Conservation (phyloP, 2,329 filamentous ascomycete species). For the Venturia oleaginea region DNA sequence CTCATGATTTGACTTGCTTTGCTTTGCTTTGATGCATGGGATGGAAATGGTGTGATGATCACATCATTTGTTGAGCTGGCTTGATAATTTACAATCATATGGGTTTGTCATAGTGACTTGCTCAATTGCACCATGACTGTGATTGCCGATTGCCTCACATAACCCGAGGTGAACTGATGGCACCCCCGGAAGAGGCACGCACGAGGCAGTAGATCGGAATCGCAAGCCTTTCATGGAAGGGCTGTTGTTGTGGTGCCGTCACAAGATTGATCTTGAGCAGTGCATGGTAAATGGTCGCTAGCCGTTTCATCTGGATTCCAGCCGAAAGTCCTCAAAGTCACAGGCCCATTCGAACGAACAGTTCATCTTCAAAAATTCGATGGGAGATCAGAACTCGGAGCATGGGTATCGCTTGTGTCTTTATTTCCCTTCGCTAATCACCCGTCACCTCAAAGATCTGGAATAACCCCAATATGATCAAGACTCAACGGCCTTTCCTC, state of each 20-base stretch:
- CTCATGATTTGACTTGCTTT: not conserved
- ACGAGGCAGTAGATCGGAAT: not conserved
- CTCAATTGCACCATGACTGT: not conserved
- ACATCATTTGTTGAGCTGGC: not conserved
- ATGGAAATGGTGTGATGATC: not conserved
- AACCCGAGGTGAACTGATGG: not conserved
- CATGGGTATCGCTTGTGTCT: not conserved
- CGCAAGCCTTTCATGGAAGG: not conserved
- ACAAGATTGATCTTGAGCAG: too few species aligned
- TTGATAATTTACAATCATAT: not conserved
- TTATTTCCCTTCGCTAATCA: not conserved
- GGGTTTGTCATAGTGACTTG: not conserved
- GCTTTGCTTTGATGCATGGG: not conserved
- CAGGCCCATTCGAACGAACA: too few species aligned
- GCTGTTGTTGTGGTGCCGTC: too few species aligned
- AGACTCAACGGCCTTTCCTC: not conserved
- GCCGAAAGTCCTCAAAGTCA: too few species aligned
- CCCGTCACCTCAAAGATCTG: not conserved
- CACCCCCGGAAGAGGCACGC: not conserved
- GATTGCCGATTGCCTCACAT: not conserved
- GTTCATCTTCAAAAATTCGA: too few species aligned
- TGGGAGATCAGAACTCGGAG: not conserved
- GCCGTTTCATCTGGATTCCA: too few species aligned
- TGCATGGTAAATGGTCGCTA: too few species aligned
- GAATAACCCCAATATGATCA: constrained; percentile 10